Evolutionary conservation across 2,329 filamentous ascomycete genomes (phyloP), one percentile per base, ranked within the genome.

Genomic region (Blumeriella jaapii): DNA sequence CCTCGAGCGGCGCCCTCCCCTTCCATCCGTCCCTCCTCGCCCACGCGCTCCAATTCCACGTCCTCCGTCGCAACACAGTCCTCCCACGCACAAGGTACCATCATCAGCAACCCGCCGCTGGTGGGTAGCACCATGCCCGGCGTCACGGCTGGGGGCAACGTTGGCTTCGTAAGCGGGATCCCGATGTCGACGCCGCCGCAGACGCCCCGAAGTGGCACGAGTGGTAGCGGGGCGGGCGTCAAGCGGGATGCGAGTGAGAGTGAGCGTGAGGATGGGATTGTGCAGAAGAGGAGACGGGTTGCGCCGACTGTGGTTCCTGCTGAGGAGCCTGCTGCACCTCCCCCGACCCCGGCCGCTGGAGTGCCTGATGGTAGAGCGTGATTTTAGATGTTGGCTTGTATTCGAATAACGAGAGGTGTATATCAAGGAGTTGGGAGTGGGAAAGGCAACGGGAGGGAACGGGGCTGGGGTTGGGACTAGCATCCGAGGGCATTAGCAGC

Each of bases 111-210:
- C 35, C 83, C 85, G 1, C 77, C 82, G 1, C 74, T 91, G 1
- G 81, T 83, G 6, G 70, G 84, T 19, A 81, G 84, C 10, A 82
- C 69, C 35, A 69, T 94, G 11, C 85, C 86, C 0, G 69, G 78
- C 34, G 74, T 93, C 16, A 34, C 32, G 9, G 76, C 82, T 9
- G 83, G 83, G 5, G 65, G 81, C 7, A 81, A 78, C 44, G 33
- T 40, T 25, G 51, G 50, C 15, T 59, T 59, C 3, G 62, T 72
- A 3, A 64, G 65, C 0, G 67, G 69, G 0, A 62, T 93, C 27
- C 82, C 86, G 0, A 74, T 93, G 50, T 84, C 82, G 23, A 95
- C 89, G 6, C 89, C 91, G 2, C 91, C 89, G 1, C 82, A 93
- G 56, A 96, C 89, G 3, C 89, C 89, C 5, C 68, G 74, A 32